These are phyloP conservation scores for Acacia melanoxylon DNA, from an alignment of 306 rosid genomes.

Conservation along the genomic window DNA sequence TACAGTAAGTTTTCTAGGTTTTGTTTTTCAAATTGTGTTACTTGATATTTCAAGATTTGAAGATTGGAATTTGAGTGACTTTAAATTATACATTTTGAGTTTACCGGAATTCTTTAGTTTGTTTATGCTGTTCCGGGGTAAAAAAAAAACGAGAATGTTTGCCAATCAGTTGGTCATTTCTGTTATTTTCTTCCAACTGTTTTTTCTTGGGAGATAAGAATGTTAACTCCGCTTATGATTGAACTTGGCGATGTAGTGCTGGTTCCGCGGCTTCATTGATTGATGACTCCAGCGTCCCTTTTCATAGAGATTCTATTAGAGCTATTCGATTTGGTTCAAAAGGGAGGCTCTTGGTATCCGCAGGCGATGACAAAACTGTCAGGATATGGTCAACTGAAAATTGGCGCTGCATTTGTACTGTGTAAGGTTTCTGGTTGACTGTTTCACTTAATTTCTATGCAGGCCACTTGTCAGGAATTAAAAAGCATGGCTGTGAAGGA, in stretches of 20 bases:
- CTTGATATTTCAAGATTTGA: background rate
- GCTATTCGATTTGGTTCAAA: slow-evolving; percentile 70
- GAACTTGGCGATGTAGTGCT: slow-evolving; percentile 42
- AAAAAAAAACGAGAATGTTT: background rate
- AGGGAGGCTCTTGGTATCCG: slow-evolving; percentile 78
- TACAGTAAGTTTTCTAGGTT: slow-evolving; percentile 44
- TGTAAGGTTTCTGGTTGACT: slow-evolving; percentile 48
- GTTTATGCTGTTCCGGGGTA: background rate
- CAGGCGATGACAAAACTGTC: slow-evolving; percentile 88
- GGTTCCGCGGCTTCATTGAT: slow-evolving; percentile 53
- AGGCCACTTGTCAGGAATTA: background rate
- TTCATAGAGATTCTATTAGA: slow-evolving; percentile 75
- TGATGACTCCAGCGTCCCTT: slow-evolving; percentile 47
- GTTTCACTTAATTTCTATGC: background rate
- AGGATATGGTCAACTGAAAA: slow-evolving; percentile 77
- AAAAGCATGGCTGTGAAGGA: background rate
- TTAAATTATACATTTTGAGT: background rate
- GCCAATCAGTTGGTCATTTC: background rate
- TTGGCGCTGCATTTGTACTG: slow-evolving; percentile 77
- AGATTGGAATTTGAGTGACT: background rate
- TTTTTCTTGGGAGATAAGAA: background rate
- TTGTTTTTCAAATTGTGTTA: background rate
- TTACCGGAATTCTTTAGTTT: background rate
- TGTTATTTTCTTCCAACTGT: background rate
- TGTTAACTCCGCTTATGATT: background rate